Base-by-base conservation (phyloP, 73 alveolate species). In the Paramecium sexaurelia region DNA sequence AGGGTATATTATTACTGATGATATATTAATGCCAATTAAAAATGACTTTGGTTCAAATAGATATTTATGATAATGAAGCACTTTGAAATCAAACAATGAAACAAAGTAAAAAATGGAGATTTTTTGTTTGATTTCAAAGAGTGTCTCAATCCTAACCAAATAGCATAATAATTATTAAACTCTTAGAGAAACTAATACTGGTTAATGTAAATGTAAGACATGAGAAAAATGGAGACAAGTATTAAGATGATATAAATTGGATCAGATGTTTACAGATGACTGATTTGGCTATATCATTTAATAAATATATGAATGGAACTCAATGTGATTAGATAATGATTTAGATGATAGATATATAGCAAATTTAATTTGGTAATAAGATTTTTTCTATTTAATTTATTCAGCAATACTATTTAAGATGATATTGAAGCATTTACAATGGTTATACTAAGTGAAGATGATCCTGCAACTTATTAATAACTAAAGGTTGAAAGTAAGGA, bases 1-100 rank as follows among this genome's bases (percentile, higher is more conserved):
- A 41, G 90, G 90, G 6, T 78, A 39, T n/a, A 78, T 78, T 15
- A 78, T 75, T 17, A 26, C 71, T 17, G 90, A 78, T 45, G 90
- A 78, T 39, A 6, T 78, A 45, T 20, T 41, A 13, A 39, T 78
- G 40, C 0, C 43, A 2, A 15, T 78, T 22, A 39, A 78, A 41
- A 78, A 78, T 39, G 66, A 39, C 6, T 78, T 78, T 45, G 90
- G 68, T 9, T 78, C 43, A n/a, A 78, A 78, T 78, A 78, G 29
- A 33, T 78, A 19, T 78, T 78, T 33, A 41, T 78, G 3, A 39
- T 78, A 6, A 78, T 78, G 90, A 78, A 78, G 6, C 41, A 78
- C 35, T 78, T 78, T 24, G 90, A 78, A 8, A 45, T 78, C 32
- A 26, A 39, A 22, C 32, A 43, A 78, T 15, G 1, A 8, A 78